Base-by-base conservation (phyloP, 164 flowering plant genomes). In the Dillenia suffruticosa region DNA sequence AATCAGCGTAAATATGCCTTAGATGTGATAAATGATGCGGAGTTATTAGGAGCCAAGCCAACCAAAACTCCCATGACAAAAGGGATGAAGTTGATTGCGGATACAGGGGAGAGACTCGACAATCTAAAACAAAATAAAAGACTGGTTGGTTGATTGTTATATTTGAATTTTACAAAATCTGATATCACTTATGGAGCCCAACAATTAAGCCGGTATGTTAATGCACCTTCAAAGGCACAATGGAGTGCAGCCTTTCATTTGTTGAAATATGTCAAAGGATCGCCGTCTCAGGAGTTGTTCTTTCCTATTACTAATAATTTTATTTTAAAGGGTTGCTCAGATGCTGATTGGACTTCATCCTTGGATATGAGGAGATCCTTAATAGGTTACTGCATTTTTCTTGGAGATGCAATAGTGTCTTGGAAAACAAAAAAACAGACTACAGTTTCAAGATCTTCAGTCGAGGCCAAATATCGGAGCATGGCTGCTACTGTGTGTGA, bases 391-490 rank as follows among this genome's bases (percentile, higher is more conserved):
- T 49, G 63, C 15, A 32, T 49, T 3, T 60, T 47, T 49, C 15
- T 49, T 13, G 63, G 63, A 11, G n/a, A 22, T 22, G 6, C 40
- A 0, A 16, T 60, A 3, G 43, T 60, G 3, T 15, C 54, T 13
- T 60, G 63, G 63, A 60, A 60, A 60, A 60, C 52, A 9, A 60
- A 49, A 22, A 60, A 60, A 32, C 63, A 60, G 46, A 44, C 8
- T 44, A 24, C 11, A 9, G 61, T 58, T 58, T 16, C 61, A 6
- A 9, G 50, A 14, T 12, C 15, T 8, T 26, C 46, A 9, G 61
- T 24, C 11, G 49, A 58, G 22, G 61, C 61, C 8, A 9, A 58
- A 10, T 58, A 58, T 15, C 45, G 61, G 45, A 17, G 49, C 1
- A 58, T 58, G 61, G 49, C 61, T 2, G 44, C 5, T 2, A 46